phyloP scores from a whole-genome alignment of 305 asterid species.

The Fraxinus nigra region DNA sequence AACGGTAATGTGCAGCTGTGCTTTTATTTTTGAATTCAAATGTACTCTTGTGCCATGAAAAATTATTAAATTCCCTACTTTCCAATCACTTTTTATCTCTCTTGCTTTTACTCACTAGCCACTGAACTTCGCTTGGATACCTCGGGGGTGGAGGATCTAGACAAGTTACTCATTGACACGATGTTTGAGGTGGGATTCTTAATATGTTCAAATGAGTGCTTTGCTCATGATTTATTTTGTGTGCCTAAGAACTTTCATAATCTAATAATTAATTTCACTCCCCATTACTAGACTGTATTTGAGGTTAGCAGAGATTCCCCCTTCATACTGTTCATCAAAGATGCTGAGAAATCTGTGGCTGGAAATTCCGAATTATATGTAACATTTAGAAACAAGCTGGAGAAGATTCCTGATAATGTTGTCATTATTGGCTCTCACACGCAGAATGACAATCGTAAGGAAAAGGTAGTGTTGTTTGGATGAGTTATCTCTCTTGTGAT shows the following conservation, averaged over 20 bases:
- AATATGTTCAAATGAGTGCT: conserved; percentile 11
- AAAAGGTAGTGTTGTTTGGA: conserved; percentile 48
- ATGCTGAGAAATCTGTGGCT: conserved; percentile 80
- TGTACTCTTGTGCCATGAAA: conserved; percentile 8
- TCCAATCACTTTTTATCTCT: conserved; percentile 17
- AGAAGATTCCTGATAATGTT: conserved; percentile 72
- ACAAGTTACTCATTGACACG: conserved; percentile 56
- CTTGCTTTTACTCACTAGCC: conserved; percentile 34
- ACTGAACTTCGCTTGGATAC: conserved; percentile 68
- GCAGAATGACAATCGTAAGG: conserved; percentile 62
- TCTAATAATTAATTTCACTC: conserved; percentile 16
- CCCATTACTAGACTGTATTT: conserved; percentile 54
- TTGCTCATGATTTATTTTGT: conserved; percentile 10
- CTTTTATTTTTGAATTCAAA: conserved; percentile 1
- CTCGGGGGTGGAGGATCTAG: conserved; percentile 67
- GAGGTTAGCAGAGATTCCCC: conserved; percentile 74
- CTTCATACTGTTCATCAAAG: conserved; percentile 83
- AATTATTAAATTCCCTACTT: conserved; percentile 8
- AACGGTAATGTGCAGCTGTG: conserved; percentile 50
- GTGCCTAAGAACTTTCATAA: conserved; percentile 12
- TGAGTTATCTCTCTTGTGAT: neutral
- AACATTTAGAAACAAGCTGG: conserved; percentile 63
- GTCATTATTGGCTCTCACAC: conserved; percentile 70
- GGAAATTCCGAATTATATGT: conserved; percentile 65
- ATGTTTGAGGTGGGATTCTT: conserved; percentile 72